Evolutionary conservation across 768 basidiomycete species (phyloP), one percentile per base, ranked within the genome.

Genomic region (Boletus pseudo-olivaceus): DNA sequence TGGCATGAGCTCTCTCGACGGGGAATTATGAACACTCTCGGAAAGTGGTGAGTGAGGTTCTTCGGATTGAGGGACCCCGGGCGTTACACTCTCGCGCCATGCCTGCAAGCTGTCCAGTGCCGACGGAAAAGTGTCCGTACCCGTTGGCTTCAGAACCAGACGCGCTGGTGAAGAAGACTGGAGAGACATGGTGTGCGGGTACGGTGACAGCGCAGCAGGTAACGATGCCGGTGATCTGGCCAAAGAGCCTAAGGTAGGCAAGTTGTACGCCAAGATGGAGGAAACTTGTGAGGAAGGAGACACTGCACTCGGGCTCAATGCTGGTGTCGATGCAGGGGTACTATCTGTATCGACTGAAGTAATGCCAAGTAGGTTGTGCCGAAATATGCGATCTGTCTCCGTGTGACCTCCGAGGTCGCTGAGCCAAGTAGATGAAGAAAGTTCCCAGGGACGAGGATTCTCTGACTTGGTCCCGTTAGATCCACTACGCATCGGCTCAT

Each of bases 71-170:
- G 60, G 55, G 23, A 53, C 44, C 15, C 61, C 63, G 47, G 57
- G 46, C 4, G 43, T 47, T 35, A 65, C 60, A 39, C 53, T 55
- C 51, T 69, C 61, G 6, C 67, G 65, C 71, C 69, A 71, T 48
- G 61, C 58, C 26, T 70, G 61, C 50, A 70, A 53, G 49, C 50
- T 43, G 39, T 71, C 64, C 43, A 70, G 23, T n/a, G 55, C 59
- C 5, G 69, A 70, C 33, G 69, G 69, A 40, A 72, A 70, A 4
- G 71, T 58, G 14, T 67, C 60, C n/a, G 69, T 70, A 14, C 69
- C 67, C 7, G 57, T 70, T 12, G 69, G 60, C 47, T 59, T 57
- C 41, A 70, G 41, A 37, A 52, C 53, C 12, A 70, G 54, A 45
- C 50, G 69, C 15, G 44, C 49, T 0, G 59, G 54, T 23, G 52